Base-by-base conservation (phyloP, 2,329 filamentous ascomycete species). In the Aspergillus sojae region DNA sequence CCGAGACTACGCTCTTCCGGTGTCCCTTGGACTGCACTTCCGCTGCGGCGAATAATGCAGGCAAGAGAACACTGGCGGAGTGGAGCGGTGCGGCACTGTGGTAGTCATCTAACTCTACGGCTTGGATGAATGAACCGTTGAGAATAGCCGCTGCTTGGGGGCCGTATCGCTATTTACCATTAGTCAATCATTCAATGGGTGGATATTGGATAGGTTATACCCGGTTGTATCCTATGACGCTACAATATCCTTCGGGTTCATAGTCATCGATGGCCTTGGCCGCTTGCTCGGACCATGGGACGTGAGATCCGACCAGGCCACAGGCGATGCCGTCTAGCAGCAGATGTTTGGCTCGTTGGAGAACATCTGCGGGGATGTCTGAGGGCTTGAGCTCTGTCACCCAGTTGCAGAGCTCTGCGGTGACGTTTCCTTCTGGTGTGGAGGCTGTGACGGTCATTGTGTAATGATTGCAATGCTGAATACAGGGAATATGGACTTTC, bases 91-190 rank as follows among this genome's bases (percentile, higher is more conserved):
- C 80, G 32, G 68, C 68, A 39, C 66, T 71, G 65, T 83, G 80
- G 61, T 72, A 82, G 63, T 83, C 81, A 62, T 83, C 80, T 1
- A 83, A 66, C 64, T 83, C 80, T 41, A 78, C 78, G 1, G 74
- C 79, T 67, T 83, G 81, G 58, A 82, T 79, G 62, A 79, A 80
- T 1, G 79, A 73, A 21, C 77, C 76, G 65, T 83, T 83, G 7
- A 83, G 62, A 1, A 82, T 62, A 0, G 79, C 76, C 0, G 80
- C 81, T 4, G 77, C 65, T 5, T 82, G 65, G 2, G 79, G 76
- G 3, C 72, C 71, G 39, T 41, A 41, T 19, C 39, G 39, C 39
- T 41, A 41, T 10, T 7, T 41, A 4, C 16, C 0, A 0, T 41
- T 41, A 41, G 39, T 0, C 7, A 9, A 4, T 9, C 9, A n/a